Evolutionary conservation across 139 green algal species (phyloP).

Genomic region (Coelastrella sp.): DNA sequence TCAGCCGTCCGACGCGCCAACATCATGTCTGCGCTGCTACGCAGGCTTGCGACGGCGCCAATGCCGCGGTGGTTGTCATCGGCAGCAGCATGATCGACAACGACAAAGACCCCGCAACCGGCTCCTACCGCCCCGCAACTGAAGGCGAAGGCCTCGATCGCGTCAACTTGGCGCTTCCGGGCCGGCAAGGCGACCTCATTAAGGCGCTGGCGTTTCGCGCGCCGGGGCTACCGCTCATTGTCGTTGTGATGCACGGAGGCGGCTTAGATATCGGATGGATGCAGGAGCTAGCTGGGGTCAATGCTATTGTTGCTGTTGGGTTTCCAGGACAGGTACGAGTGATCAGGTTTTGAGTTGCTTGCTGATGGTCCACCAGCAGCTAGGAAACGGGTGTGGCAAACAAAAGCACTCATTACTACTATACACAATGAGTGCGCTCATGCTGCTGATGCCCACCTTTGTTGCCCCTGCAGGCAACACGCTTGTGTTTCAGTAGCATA

Average conservation of each 20-base stretch:
- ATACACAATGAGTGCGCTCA: too few species aligned
- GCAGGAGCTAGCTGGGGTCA: background rate
- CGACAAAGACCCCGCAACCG: background rate
- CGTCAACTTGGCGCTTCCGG: constrained; percentile 24
- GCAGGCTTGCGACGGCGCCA: constrained; percentile 29
- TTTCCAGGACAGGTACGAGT: constrained; percentile 42
- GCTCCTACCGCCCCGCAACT: background rate
- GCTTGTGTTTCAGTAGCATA: too few species aligned
- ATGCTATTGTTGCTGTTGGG: constrained; percentile 22
- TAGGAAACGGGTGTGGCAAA: too few species aligned
- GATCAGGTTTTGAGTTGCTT: too few species aligned
- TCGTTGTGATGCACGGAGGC: constrained; percentile 40
- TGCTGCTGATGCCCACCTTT: too few species aligned
- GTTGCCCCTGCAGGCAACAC: too few species aligned
- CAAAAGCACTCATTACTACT: too few species aligned
- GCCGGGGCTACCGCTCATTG: constrained; percentile 9
- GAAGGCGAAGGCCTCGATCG: constrained; percentile 47
- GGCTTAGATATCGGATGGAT: constrained; percentile 40
- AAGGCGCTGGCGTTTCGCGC: constrained; percentile 12
- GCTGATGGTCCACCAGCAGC: too few species aligned
- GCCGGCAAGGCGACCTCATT: constrained; percentile 35
- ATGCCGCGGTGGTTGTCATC: constrained; percentile 31
- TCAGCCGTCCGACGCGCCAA: too few species aligned
- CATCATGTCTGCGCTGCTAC: too few species aligned
- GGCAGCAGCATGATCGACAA: constrained; percentile 47